Conservation (phyloP, 1,284 basidiomycete species). For the Cystobasidium slooffiae region DNA sequence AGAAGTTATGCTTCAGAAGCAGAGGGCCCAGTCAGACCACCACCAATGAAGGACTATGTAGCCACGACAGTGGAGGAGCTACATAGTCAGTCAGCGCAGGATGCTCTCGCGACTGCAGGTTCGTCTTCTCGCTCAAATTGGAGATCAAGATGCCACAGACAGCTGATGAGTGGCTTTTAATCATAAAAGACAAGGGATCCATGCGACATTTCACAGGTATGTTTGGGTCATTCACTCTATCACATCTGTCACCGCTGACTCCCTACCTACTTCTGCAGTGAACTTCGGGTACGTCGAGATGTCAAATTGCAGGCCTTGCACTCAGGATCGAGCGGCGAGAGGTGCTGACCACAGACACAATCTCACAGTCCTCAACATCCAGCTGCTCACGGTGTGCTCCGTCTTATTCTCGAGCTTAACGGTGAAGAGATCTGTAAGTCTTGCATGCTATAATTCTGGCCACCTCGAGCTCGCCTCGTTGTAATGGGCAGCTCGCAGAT, state of each 20-base stretch:
- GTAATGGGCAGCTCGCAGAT: slow-evolving; percentile 62
- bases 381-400: slow-evolving; percentile 96
- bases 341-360: slow-evolving; percentile 2
- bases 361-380: slow-evolving; percentile 85
- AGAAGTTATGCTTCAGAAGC: slow-evolving; percentile 29
- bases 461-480: neutral
- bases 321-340: neutral
- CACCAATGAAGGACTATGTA: slow-evolving; percentile 26
- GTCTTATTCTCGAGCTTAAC: slow-evolving; percentile 96
- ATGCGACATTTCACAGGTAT: slow-evolving; percentile 80
- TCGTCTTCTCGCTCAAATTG: neutral
- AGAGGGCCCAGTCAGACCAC: slow-evolving; percentile 12
- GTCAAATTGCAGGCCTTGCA: slow-evolving; percentile 8
- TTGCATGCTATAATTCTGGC: slow-evolving; percentile 46
- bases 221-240: slow-evolving; percentile 49
- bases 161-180: neutral
- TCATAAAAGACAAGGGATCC: slow-evolving; percentile 31
- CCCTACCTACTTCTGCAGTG: slow-evolving; percentile 61
- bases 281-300: slow-evolving; percentile 75
- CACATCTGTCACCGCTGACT: neutral
- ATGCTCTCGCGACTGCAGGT: slow-evolving; percentile 30
- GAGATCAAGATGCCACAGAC: neutral
- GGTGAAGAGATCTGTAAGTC: slow-evolving; percentile 68
- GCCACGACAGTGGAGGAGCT: slow-evolving; percentile 41
- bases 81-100: slow-evolving; percentile 31